phyloP scores from a whole-genome alignment of 805 yeast genomes.

The Ogataea neopini region DNA sequence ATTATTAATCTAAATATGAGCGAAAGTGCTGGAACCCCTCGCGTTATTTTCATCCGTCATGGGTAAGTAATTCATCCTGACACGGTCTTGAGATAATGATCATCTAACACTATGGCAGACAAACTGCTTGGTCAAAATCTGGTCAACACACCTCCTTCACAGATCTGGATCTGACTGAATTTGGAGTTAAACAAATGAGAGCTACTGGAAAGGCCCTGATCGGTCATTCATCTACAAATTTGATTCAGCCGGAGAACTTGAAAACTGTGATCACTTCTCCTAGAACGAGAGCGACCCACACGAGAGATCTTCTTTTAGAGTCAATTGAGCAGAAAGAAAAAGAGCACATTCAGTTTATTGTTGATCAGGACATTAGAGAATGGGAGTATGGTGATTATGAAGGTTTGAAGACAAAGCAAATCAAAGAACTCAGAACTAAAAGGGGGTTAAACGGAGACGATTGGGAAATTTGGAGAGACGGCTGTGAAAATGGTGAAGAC shows the following conservation, averaged over 20 bases:
- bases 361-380: slow-evolving; percentile 76
- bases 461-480: slow-evolving; percentile 90
- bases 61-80: slow-evolving; percentile 40
- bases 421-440: slow-evolving; percentile 55
- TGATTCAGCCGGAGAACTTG: slow-evolving; percentile 64
- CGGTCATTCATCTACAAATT: slow-evolving; percentile 48
- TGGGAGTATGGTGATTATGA: slow-evolving; percentile 98
- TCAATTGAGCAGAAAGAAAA: slow-evolving; percentile 45
- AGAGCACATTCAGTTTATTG: slow-evolving; percentile 43
- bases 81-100: no score
- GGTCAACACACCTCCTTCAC: slow-evolving; percentile 92
- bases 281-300: slow-evolving; percentile 73
- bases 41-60: slow-evolving; percentile 74
- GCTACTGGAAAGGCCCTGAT: slow-evolving; percentile 73
- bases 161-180: slow-evolving; percentile 74
- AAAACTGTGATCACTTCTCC: slow-evolving; percentile 78
- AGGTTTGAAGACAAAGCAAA: slow-evolving; percentile 72
- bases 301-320: slow-evolving; percentile 64
- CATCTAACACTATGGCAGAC: slow-evolving; percentile 37
- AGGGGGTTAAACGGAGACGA: slow-evolving; percentile 54
- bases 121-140: slow-evolving; percentile 93
- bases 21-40: slow-evolving; percentile 45
- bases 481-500: slow-evolving; percentile 89
- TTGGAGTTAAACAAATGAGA: slow-evolving; percentile 75
- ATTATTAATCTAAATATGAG: background rate